Conservation (phyloP, 495 filamentous ascomycete species). For the Corynascus novoguineensis region DNA sequence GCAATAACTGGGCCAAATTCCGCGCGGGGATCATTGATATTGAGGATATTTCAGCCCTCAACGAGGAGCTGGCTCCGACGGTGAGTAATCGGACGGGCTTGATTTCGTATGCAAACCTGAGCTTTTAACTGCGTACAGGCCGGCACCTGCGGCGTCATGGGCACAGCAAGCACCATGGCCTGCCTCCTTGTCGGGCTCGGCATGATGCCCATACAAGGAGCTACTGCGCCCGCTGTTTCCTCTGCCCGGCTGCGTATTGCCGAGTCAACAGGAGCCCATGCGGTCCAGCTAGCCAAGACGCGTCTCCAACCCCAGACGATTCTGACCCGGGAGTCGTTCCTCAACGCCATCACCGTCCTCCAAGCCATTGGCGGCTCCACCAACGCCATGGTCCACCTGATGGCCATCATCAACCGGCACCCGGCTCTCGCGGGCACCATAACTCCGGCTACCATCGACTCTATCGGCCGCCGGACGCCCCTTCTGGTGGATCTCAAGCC, state of each 20-base stretch:
- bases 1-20: conserved; percentile 62
- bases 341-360: conserved; percentile 62
- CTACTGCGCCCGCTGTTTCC: conserved; percentile 60
- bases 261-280: conserved; percentile 56
- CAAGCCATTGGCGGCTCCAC: conserved; percentile 67
- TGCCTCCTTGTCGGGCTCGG: conserved; percentile 59
- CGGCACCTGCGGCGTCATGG: conserved; percentile 66
- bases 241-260: conserved; percentile 58
- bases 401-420: conserved; percentile 60
- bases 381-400: conserved; percentile 61
- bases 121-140: conserved; percentile 32
- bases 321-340: conserved; percentile 55
- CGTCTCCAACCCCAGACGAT: conserved; percentile 47
- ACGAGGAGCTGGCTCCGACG: conserved; percentile 62
- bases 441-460: conserved; percentile 55
- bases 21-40: conserved; percentile 56
- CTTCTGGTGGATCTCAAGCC: conserved; percentile 63
- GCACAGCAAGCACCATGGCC: conserved; percentile 65
- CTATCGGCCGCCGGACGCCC: conserved; percentile 54
- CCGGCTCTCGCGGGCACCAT: conserved; percentile 50
- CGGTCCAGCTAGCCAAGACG: conserved; percentile 35
- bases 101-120: not conserved
- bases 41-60: conserved; percentile 60
- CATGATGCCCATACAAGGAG: conserved; percentile 56
- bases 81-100: conserved; percentile 39